phyloP scores from a whole-genome alignment of 441 rosid species.

The Adansonia grandidieri region DNA sequence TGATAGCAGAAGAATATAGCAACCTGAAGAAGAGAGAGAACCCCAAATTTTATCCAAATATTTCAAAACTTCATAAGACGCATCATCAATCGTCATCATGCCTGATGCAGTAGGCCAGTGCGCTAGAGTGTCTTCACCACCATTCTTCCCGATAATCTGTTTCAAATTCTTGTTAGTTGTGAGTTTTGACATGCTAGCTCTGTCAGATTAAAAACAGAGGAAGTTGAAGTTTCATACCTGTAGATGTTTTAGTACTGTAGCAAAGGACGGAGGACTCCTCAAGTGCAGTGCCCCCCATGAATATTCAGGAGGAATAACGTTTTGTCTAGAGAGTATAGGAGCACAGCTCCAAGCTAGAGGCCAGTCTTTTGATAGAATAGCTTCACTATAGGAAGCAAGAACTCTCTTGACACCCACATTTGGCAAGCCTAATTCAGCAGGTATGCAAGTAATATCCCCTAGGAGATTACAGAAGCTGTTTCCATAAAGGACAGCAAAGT shows the following conservation, averaged over 20 bases:
- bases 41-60: constrained; percentile 86
- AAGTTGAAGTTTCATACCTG: constrained; percentile 53
- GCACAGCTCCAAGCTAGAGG: constrained; percentile 96
- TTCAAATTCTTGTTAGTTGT: constrained; percentile 36
- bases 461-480: constrained; percentile 79
- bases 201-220: constrained; percentile 21
- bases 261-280: constrained; percentile 88
- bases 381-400: constrained; percentile 86
- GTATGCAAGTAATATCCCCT: constrained; percentile 81
- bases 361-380: constrained; percentile 86
- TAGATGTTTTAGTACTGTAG: constrained; percentile 83
- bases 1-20: constrained; percentile 18
- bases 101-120: constrained; percentile 91
- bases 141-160: constrained; percentile 83
- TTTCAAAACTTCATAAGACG: constrained; percentile 81
- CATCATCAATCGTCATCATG: constrained; percentile 78
- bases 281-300: constrained; percentile 86
- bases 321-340: constrained; percentile 84
- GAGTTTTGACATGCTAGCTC: constrained; percentile 22
- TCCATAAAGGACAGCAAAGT: constrained; percentile 86
- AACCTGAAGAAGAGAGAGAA: constrained; percentile 90
- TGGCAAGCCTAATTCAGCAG: constrained; percentile 92
- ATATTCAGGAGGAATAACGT: constrained; percentile 85
- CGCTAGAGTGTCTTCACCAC: constrained; percentile 97
- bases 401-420: constrained; percentile 77